Conservation (phyloP, 1,139 yeast genomes). For the Hansenula sp. region DNA sequence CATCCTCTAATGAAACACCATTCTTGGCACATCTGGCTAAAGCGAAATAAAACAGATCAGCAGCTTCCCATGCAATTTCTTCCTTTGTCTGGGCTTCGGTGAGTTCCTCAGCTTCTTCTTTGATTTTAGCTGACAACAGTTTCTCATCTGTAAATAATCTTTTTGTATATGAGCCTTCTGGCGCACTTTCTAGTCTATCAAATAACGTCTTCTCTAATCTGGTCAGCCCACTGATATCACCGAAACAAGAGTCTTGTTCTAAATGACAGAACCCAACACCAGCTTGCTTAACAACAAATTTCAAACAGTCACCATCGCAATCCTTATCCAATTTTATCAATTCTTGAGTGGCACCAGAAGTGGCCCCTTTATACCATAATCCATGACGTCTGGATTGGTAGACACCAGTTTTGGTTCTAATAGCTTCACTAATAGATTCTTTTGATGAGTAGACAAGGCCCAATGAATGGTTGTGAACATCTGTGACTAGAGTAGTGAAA, state of each 20-base stretch:
- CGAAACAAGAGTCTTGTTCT: slow-evolving; percentile 78
- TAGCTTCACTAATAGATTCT: slow-evolving; percentile 78
- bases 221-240: slow-evolving; percentile 57
- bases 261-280: slow-evolving; percentile 94
- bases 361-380: slow-evolving; percentile 93
- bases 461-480: slow-evolving; percentile 59
- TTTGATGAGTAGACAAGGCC: slow-evolving; percentile 90
- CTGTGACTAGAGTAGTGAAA: slow-evolving; percentile 80
- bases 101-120: slow-evolving; percentile 95
- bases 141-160: slow-evolving; percentile 77
- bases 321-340: slow-evolving; percentile 66
- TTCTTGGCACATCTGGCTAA: slow-evolving; percentile 79
- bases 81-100: slow-evolving; percentile 69
- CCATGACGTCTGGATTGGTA: slow-evolving; percentile 90
- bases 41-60: slow-evolving; percentile 89
- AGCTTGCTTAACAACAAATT: slow-evolving; percentile 77
- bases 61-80: slow-evolving; percentile 96
- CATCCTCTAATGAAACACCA: slow-evolving; percentile 76
- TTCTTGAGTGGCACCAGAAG: slow-evolving; percentile 90
- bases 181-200: slow-evolving; percentile 58
- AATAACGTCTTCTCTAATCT: slow-evolving; percentile 64
- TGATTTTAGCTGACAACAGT: slow-evolving; percentile 78
- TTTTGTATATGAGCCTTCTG: slow-evolving; percentile 89
- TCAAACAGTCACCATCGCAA: slow-evolving; percentile 90
- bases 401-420: slow-evolving; percentile 81